phyloP scores from a whole-genome alignment of 805 yeast species.

The Candida oleophila region DNA sequence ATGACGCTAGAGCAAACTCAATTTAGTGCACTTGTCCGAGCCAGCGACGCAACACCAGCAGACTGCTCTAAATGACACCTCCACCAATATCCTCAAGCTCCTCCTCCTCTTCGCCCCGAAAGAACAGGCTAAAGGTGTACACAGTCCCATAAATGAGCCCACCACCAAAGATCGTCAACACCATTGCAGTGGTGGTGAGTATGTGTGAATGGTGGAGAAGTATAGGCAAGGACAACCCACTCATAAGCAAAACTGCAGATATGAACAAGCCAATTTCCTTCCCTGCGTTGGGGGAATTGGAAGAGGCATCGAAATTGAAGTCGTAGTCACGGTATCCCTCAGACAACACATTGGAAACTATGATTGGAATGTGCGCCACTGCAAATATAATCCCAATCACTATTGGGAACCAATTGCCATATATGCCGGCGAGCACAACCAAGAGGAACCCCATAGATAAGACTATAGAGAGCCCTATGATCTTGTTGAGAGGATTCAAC shows the following conservation, averaged over 20 bases:
- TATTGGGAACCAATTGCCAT: slow-evolving; percentile 89
- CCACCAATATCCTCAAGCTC: slow-evolving; percentile 21
- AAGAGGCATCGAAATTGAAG: slow-evolving; percentile 38
- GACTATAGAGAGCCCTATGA: slow-evolving; percentile 72
- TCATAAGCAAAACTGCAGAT: slow-evolving; percentile 72
- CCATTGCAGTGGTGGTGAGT: slow-evolving; percentile 66
- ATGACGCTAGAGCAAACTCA: no score
- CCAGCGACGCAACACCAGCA: no score
- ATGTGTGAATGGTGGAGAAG: slow-evolving; percentile 74
- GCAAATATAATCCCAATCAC: slow-evolving; percentile 52
- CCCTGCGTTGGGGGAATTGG: slow-evolving; percentile 35
- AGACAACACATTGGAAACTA: slow-evolving; percentile 29
- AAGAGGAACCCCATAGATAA: slow-evolving; percentile 88
- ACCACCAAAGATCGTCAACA: slow-evolving; percentile 86
- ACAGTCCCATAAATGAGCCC: slow-evolving; percentile 77
- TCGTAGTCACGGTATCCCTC: slow-evolving; percentile 37
- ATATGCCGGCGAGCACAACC: slow-evolving; percentile 82
- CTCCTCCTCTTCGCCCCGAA: slow-evolving; percentile 44
- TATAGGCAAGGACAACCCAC: slow-evolving; percentile 73
- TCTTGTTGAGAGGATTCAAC: slow-evolving; percentile 66
- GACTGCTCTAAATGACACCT: slow-evolving; percentile 1
- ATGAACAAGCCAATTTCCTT: slow-evolving; percentile 77
- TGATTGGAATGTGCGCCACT: slow-evolving; percentile 39
- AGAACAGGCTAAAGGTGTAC: slow-evolving; percentile 76
- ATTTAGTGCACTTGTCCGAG: no score